Evolutionary conservation across 2,329 filamentous ascomycete genomes (phyloP).

Genomic region (Aspergillus sp.): DNA sequence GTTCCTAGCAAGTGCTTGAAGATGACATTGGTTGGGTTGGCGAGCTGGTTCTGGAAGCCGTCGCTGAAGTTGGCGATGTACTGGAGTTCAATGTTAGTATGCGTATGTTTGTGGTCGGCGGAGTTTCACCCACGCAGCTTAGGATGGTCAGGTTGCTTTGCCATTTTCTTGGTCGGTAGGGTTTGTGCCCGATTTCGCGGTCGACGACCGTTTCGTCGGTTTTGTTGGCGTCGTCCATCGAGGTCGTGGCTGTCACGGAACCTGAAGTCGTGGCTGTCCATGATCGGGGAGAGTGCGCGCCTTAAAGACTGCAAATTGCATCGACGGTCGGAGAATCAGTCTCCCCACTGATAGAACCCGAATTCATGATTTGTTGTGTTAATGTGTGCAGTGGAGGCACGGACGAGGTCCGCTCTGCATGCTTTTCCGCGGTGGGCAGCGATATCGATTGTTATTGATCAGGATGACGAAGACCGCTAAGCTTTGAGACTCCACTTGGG

Average conservation of each 20-base stretch:
- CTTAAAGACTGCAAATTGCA: not conserved
- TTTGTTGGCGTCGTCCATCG: not conserved
- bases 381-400: not conserved
- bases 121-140: constrained; percentile 30
- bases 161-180: constrained; percentile 29
- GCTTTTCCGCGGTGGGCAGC: not conserved
- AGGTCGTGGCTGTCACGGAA: not conserved
- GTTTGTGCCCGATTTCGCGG: constrained; percentile 5
- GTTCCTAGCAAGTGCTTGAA: constrained; percentile 34
- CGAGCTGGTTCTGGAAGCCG: constrained; percentile 36
- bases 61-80: constrained; percentile 41
- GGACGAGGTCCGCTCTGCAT: not conserved
- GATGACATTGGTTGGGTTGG: constrained; percentile 40
- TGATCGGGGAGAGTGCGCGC: not conserved
- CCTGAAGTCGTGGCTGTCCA: not conserved
- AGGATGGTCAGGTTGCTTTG: constrained; percentile 36
- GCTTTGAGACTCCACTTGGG: constrained; percentile 7
- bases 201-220: constrained; percentile 6
- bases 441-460: not conserved
- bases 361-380: constrained; percentile 2
- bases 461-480: not conserved
- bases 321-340: not conserved
- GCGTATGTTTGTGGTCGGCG: not conserved
- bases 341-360: not conserved
- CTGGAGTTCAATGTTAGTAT: constrained; percentile 9